These are phyloP conservation scores for Pythium graminicola DNA, from an alignment of 352 stramenopile genomes.

Conservation along the genomic window DNA sequence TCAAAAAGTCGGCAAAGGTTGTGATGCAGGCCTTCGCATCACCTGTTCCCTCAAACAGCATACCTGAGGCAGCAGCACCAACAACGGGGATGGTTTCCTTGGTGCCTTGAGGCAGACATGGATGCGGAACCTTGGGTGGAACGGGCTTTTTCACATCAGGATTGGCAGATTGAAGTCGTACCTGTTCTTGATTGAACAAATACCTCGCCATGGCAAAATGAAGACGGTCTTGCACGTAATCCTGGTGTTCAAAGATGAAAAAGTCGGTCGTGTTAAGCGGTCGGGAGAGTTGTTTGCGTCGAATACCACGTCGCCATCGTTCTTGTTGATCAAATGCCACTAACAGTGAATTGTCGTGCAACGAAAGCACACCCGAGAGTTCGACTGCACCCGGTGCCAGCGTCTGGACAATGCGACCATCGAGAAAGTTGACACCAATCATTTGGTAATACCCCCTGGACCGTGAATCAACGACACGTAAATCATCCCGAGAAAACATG, in stretches of 20 bases:
- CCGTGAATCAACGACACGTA: conserved; percentile 32
- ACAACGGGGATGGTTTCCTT: conserved; percentile 18
- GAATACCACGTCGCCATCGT: conserved; percentile 58
- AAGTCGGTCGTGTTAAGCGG: conserved; percentile 65
- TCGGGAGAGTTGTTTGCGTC: conserved; percentile 46
- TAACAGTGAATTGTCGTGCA: conserved; percentile 33
- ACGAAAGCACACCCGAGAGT: conserved; percentile 49
- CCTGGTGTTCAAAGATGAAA: conserved; percentile 43
- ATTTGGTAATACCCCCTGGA: conserved; percentile 49
- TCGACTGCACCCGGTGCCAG: conserved; percentile 49
- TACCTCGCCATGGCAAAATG: conserved; percentile 16
- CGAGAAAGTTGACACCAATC: conserved; percentile 56
- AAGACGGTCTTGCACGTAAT: conserved; percentile 29
- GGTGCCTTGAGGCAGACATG: conserved; percentile 33
- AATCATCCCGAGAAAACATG: conserved; percentile 38
- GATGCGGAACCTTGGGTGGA: conserved; percentile 28
- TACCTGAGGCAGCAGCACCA: conserved; percentile 1
- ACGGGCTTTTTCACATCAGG: neutral
- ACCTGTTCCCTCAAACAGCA: conserved; percentile 30
- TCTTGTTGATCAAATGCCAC: conserved; percentile 63
- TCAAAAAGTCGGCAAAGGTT: conserved; percentile 34
- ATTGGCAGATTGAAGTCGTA: conserved; percentile 7
- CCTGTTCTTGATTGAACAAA: conserved; percentile 29
- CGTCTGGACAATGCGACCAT: conserved; percentile 35
- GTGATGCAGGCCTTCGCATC: conserved; percentile 42